Conservation (phyloP, 768 basidiomycete species). For the Leucocoprinus birnbaumii region DNA sequence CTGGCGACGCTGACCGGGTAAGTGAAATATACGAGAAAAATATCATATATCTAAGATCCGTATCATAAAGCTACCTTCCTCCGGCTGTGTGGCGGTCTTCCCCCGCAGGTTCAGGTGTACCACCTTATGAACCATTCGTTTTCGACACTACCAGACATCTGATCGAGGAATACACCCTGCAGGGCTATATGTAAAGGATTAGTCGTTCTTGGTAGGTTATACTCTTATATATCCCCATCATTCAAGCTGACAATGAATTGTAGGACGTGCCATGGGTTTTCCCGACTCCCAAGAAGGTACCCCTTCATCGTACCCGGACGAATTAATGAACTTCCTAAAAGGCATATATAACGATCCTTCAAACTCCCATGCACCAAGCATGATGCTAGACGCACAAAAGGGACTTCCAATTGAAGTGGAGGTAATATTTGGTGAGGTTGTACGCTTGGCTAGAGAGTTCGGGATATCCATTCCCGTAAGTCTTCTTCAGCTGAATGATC, state of each 20-base stretch:
- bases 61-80: constrained; percentile 32
- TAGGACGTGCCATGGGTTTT: constrained; percentile 45
- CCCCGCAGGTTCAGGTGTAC: constrained; percentile 28
- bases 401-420: constrained; percentile 65
- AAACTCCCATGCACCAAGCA: constrained; percentile 51
- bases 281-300: constrained; percentile 42
- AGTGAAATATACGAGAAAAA: constrained; percentile 6
- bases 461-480: constrained; percentile 50
- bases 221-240: too few species aligned
- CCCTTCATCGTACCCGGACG: constrained; percentile 38
- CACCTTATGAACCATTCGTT: constrained; percentile 28
- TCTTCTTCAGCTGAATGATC: too few species aligned
- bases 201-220: constrained; percentile 25
- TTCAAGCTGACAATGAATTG: background rate
- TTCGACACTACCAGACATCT: constrained; percentile 25
- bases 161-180: constrained; percentile 31
- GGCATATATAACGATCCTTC: constrained; percentile 37
- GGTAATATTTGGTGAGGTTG: constrained; percentile 60
- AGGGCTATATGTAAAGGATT: constrained; percentile 39
- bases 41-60: too few species aligned
- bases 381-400: constrained; percentile 56
- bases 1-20: constrained; percentile 47
- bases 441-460: constrained; percentile 44
- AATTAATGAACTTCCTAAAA: constrained; percentile 35
- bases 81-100: constrained; percentile 53